These are phyloP conservation scores for Solanum piurae DNA, from an alignment of 257 asterid genomes.

Conservation along the genomic window DNA sequence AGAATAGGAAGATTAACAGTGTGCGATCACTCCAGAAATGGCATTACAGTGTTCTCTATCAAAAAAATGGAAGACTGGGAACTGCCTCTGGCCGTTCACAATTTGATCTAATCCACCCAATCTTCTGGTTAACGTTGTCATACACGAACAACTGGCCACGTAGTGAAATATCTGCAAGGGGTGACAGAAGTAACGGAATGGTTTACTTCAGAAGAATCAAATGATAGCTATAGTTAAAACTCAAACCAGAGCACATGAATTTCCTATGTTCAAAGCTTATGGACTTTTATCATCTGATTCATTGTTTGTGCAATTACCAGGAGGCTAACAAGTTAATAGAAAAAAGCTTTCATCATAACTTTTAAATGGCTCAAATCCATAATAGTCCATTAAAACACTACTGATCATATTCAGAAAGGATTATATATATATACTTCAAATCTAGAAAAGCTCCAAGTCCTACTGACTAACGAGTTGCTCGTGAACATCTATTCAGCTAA, in stretches of 20 bases:
- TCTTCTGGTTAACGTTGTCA: conserved; percentile 54
- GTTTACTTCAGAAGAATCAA: not conserved
- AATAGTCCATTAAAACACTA: not conserved
- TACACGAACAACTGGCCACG: conserved; percentile 54
- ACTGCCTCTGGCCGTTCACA: conserved; percentile 38
- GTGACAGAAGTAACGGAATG: not conserved
- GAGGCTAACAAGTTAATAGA: not conserved
- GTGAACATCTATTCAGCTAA: not conserved
- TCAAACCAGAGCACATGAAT: not conserved
- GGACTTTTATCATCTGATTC: not conserved
- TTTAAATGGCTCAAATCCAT: not conserved
- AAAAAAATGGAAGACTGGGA: conserved; percentile 8
- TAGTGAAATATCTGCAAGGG: conserved; percentile 53
- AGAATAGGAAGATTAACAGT: not conserved
- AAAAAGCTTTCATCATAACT: not conserved
- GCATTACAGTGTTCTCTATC: not conserved
- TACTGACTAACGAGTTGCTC: not conserved
- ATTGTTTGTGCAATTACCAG: not conserved
- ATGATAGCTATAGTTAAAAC: not conserved
- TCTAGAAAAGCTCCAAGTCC: not conserved
- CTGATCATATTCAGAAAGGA: not conserved
- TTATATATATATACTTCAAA: not conserved
- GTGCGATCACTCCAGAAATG: not conserved
- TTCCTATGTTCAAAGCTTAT: not conserved
- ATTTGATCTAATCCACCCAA: conserved; percentile 69